These are phyloP conservation scores for Silene coronaria DNA, from an alignment of 179 eudicot species.

Conservation along the genomic window DNA sequence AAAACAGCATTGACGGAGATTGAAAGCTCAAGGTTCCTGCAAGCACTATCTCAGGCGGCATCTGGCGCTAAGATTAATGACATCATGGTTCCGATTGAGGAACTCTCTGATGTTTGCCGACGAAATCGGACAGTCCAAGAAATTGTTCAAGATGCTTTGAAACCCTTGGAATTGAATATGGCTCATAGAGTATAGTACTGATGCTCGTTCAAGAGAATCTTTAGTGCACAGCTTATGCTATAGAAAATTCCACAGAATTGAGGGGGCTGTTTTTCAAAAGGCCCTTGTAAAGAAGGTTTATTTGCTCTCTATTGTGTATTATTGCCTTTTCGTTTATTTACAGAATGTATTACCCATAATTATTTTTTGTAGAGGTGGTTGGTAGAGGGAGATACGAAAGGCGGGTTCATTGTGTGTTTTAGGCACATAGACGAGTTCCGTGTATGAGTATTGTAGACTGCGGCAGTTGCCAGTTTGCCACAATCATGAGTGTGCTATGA, in stretches of 20 bases:
- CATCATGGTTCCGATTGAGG: constrained; percentile 69
- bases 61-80: constrained; percentile 52
- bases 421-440: neutral
- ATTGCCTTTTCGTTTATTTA: constrained; percentile 24
- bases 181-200: constrained; percentile 23
- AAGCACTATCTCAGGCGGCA: constrained; percentile 74
- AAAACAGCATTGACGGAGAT: constrained; percentile 69
- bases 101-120: constrained; percentile 89
- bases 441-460: neutral
- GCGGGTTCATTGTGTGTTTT: too few relatives aligned
- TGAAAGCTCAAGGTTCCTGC: constrained; percentile 68
- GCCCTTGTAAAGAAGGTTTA: constrained; percentile 31
- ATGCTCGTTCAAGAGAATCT: constrained; percentile 5
- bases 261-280: constrained; percentile 35
- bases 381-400: too few relatives aligned
- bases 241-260: constrained; percentile 23
- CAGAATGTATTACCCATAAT: constrained; percentile 15
- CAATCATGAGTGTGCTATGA: neutral
- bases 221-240: constrained; percentile 30
- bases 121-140: constrained; percentile 94
- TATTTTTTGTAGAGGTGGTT: constrained; percentile 6
- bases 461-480: neutral
- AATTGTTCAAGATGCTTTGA: constrained; percentile 90
- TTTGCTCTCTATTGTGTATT: constrained; percentile 22
- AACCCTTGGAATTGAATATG: constrained; percentile 70